Evolutionary conservation across 148 eudicot species (phyloP).

Genomic region (Oxyria digyna): DNA sequence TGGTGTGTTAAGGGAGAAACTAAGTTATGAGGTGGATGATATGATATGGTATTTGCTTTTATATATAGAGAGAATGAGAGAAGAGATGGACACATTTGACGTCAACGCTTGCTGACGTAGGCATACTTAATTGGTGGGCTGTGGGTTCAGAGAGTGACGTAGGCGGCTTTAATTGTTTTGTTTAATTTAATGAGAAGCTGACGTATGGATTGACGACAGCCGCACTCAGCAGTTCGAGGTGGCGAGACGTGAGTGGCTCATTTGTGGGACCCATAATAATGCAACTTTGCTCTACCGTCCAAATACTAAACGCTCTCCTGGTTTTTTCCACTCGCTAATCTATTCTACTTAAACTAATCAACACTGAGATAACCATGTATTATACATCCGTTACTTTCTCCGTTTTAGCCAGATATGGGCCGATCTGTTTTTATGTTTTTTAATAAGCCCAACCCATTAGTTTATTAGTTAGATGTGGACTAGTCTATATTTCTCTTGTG

Average conservation of each 20-base stretch:
- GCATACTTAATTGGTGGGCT: not conserved
- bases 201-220: not conserved
- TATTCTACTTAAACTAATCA: too few species aligned
- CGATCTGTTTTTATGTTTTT: too few species aligned
- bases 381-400: too few species aligned
- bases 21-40: not conserved
- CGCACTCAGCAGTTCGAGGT: conserved; percentile 1
- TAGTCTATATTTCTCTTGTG: too few species aligned
- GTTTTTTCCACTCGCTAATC: too few species aligned
- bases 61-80: not conserved
- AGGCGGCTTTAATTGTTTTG: not conserved
- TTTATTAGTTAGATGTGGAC: too few species aligned
- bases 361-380: too few species aligned
- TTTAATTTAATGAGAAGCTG: not conserved
- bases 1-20: not conserved
- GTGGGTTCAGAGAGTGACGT: not conserved
- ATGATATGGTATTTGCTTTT: not conserved
- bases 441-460: too few species aligned
- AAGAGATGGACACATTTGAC: not conserved
- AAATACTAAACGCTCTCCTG: not conserved
- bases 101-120: conserved; percentile 1
- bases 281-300: not conserved
- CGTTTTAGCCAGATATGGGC: too few species aligned
- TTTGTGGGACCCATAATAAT: not conserved
- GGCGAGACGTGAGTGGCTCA: not conserved